Evolutionary conservation across 2,329 filamentous ascomycete species (phyloP), one percentile per base, ranked within the genome.

Genomic region (Pseudogymnoascus sp.): DNA sequence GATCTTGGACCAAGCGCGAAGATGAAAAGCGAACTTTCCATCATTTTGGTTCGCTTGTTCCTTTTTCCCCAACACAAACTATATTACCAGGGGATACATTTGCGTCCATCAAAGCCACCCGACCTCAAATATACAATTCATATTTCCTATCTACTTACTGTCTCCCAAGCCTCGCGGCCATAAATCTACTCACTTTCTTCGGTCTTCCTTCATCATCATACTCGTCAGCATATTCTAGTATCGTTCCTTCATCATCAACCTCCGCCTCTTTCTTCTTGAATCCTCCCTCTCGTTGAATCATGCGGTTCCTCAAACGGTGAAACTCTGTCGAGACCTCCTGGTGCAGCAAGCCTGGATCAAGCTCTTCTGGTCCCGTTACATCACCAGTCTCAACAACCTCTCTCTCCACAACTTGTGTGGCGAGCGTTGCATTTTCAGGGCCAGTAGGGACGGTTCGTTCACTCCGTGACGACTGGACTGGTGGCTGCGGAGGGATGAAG

Each of bases 261-360:
- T 60, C 36, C 8, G 18, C 14, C 4, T 40, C 59, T 68, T 91
- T 84, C 63, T 85, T 83, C 69, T 89, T 77, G 74, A 96, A 96
- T 2, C 92, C 92, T 61, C 92, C 92, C 69, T 95, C 86, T 69
- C 87, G 84, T 68, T 91, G 86, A 62, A 97, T 92, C 75, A 96
- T 87, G 70, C 84, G 85, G 72, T 93, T 96, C 18, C 93, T 88
- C 74, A 90, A 81, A 49, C 85, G 86, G 73, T 96, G 89, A 74
- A 96, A 96, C 72, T 96, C 90, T 38, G 85, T 84, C 6, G 90
- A 88, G 12, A 96, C 86, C 73, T 96, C 89, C 66, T 90, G 86
- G 62, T 89, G 83, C 60, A 93, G 79, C 31, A 93, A 78, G 18
- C 85, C 80, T 4, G 89, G 84, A 68, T 96, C 89, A 40, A 93